These are phyloP conservation scores for Teratosphaeria viscida DNA, from an alignment of 2,329 filamentous ascomycete genomes.

Conservation along the genomic window DNA sequence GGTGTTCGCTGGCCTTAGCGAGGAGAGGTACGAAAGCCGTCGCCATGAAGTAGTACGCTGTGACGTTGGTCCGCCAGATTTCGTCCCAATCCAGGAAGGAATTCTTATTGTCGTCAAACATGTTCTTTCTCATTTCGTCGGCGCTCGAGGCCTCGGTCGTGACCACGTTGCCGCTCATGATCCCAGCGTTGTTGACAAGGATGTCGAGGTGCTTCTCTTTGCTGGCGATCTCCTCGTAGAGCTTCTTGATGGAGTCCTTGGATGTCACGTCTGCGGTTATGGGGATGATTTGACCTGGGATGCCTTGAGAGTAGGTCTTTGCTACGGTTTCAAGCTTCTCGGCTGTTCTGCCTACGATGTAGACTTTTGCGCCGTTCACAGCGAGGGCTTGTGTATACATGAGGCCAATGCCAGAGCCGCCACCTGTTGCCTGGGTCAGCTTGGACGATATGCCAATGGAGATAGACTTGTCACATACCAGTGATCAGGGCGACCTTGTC, in stretches of 20 bases:
- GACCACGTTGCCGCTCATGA: slow-evolving; percentile 28
- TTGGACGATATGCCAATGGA: not conserved
- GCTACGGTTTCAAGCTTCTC: slow-evolving; percentile 40
- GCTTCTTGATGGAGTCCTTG: slow-evolving; percentile 33
- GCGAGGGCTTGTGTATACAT: slow-evolving; percentile 38
- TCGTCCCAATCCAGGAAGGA: slow-evolving; percentile 36
- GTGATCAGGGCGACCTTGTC: slow-evolving; percentile 33
- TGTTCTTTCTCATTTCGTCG: slow-evolving; percentile 34
- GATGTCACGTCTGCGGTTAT: slow-evolving; percentile 34
- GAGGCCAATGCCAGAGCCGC: slow-evolving; percentile 38
- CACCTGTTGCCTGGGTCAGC: slow-evolving; percentile 20
- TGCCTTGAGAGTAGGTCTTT: slow-evolving; percentile 33
- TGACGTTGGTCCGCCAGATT: slow-evolving; percentile 38
- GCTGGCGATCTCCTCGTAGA: slow-evolving; percentile 34
- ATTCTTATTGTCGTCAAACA: slow-evolving; percentile 32
- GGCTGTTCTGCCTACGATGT: slow-evolving; percentile 37
- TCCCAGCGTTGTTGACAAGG: slow-evolving; percentile 40
- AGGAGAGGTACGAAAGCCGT: slow-evolving; percentile 38
- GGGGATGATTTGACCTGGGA: slow-evolving; percentile 37
- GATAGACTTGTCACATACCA: slow-evolving; percentile 1
- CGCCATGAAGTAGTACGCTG: slow-evolving; percentile 38
- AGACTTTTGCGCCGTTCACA: slow-evolving; percentile 35
- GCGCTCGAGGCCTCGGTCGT: slow-evolving; percentile 28
- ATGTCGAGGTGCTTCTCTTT: slow-evolving; percentile 37
- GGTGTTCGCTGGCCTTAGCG: slow-evolving; percentile 31